phyloP scores from a whole-genome alignment of 1,284 basidiomycete species.

The Anthracocystis walkeri region DNA sequence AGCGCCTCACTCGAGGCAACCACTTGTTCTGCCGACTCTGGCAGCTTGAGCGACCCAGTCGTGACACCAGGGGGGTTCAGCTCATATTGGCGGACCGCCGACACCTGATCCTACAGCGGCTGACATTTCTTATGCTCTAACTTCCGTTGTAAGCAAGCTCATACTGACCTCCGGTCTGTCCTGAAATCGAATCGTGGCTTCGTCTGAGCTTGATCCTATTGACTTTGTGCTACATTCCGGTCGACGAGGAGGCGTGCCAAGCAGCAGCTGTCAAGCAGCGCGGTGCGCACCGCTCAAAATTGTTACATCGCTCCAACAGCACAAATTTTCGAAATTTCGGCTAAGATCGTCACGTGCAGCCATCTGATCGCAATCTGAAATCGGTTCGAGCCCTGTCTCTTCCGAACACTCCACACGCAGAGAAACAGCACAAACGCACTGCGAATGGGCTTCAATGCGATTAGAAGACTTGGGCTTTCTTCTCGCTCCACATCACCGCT shows the following conservation, averaged over 20 bases:
- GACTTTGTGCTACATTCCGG: constrained; percentile 1
- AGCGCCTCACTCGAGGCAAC: no score
- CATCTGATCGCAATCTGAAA: constrained; percentile 4
- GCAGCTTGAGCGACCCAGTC: no score
- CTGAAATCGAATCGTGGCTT: no score
- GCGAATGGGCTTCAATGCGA: background rate
- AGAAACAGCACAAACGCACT: background rate
- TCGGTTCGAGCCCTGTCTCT: constrained; percentile 4
- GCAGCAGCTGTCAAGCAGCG: constrained; percentile 4
- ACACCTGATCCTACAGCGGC: no score
- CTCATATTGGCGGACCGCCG: no score
- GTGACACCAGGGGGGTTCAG: no score
- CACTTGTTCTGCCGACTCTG: no score
- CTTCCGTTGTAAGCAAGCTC: no score
- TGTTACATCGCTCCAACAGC: background rate
- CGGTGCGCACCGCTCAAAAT: background rate
- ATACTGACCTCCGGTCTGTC: no score
- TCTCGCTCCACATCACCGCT: background rate
- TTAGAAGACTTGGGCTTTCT: background rate
- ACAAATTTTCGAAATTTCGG: background rate
- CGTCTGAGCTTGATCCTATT: no score
- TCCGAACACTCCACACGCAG: constrained; percentile 4
- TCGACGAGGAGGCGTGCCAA: background rate
- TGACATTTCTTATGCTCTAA: no score
- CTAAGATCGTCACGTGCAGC: background rate